Conservation (phyloP, 768 basidiomycete species). For the Termitomyces eurrhizus region DNA sequence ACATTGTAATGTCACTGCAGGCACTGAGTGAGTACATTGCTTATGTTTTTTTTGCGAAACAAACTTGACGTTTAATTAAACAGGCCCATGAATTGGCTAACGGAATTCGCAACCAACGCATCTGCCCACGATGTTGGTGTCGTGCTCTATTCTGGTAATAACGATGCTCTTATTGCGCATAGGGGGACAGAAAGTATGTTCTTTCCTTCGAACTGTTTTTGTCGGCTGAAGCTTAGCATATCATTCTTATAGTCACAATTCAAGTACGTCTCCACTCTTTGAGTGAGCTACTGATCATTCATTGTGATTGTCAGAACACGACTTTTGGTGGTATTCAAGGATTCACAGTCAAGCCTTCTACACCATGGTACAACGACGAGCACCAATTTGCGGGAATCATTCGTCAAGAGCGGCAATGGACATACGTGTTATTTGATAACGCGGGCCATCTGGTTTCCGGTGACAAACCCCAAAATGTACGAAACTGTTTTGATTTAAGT, state of each 20-base stretch:
- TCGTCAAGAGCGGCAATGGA: conserved; percentile 73
- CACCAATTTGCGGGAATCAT: conserved; percentile 64
- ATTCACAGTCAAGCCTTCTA: conserved; percentile 64
- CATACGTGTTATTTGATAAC: conserved; percentile 39
- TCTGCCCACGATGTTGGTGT: conserved; percentile 46
- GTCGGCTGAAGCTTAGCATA: neutral
- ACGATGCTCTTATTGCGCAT: conserved; percentile 64
- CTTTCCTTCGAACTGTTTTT: neutral
- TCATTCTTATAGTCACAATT: conserved; percentile 48
- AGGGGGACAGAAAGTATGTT: conserved; percentile 56
- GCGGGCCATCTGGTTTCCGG: conserved; percentile 40
- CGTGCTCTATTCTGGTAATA: conserved; percentile 66
- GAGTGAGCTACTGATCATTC: conserved; percentile 1
- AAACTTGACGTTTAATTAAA: neutral
- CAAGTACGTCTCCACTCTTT: conserved; percentile 32
- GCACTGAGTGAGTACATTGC: conserved; percentile 28
- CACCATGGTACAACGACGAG: conserved; percentile 59
- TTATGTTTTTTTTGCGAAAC: neutral
- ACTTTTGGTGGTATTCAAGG: conserved; percentile 78
- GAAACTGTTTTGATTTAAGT: conserved; percentile 9
- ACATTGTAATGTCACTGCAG: conserved; percentile 14
- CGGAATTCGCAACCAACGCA: conserved; percentile 64
- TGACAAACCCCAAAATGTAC: conserved; percentile 32
- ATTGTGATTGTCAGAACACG: conserved; percentile 48
- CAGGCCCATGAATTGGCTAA: conserved; percentile 62